Percentiles rank a stretch among this genome's conserved stretches.
phyloP scores from a whole-genome alignment of 2,329 filamentous ascomycete species.

The Trichoderma cornu-damae region DNA sequence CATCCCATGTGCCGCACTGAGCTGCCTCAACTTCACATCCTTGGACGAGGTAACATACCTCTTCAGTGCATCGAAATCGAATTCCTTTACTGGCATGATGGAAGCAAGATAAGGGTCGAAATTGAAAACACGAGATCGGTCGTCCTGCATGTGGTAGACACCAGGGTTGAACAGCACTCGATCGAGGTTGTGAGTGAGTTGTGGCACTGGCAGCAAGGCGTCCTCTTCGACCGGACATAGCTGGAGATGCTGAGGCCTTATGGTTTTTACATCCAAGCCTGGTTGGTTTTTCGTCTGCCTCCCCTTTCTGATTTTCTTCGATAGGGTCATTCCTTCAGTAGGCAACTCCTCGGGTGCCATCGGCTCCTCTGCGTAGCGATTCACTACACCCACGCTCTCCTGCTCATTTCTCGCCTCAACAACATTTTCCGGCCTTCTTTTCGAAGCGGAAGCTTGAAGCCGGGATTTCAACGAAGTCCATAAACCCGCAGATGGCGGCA shows the following conservation, averaged over 20 bases:
- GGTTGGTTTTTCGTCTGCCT: neutral
- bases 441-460: constrained; percentile 21
- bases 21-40: constrained; percentile 63
- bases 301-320: neutral
- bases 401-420: neutral
- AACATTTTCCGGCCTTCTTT: neutral
- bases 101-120: constrained; percentile 91
- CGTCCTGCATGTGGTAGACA: constrained; percentile 87
- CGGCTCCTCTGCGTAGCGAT: neutral
- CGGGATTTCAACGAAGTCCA: constrained; percentile 31
- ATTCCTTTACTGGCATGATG: constrained; percentile 90
- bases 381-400: neutral
- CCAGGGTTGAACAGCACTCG: constrained; percentile 93
- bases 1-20: constrained; percentile 61
- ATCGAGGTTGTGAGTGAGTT: constrained; percentile 69
- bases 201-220: constrained; percentile 45
- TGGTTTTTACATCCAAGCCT: constrained; percentile 27
- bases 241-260: constrained; percentile 26
- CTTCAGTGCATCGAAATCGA: constrained; percentile 83
- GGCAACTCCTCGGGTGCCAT: neutral
- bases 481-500: constrained; percentile 15
- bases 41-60: constrained; percentile 88
- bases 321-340: constrained; percentile 1
- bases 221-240: constrained; percentile 32
- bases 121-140: constrained; percentile 82